Evolutionary conservation across 805 yeast species (phyloP).

Genomic region (Saccharomycopsis sp.): DNA sequence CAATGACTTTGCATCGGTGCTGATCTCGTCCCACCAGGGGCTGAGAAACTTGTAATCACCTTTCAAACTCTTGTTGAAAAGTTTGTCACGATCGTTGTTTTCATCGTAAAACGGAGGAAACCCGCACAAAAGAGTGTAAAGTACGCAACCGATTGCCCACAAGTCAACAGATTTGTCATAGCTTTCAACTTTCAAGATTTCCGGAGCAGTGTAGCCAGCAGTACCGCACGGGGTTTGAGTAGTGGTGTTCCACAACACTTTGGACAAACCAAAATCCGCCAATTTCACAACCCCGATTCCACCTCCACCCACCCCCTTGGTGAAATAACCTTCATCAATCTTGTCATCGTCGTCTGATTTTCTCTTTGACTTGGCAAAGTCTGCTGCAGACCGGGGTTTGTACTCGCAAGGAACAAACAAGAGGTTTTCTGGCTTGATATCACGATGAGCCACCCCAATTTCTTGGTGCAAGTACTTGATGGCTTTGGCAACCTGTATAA

Average conservation of each 20-base stretch:
- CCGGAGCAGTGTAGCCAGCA: constrained; percentile 70
- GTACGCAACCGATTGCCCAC: constrained; percentile 67
- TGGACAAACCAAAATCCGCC: constrained; percentile 66
- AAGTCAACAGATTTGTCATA: constrained; percentile 62
- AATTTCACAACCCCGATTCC: constrained; percentile 54
- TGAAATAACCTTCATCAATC: constrained; percentile 52
- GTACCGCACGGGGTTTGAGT: constrained; percentile 72
- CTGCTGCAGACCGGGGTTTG: constrained; percentile 23
- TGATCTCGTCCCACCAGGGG: constrained; percentile 89
- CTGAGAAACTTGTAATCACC: constrained; percentile 67
- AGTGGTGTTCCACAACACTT: constrained; percentile 39
- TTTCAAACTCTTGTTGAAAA: constrained; percentile 58
- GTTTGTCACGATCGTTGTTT: constrained; percentile 46
- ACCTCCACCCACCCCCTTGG: constrained; percentile 48
- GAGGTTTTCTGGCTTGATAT: constrained; percentile 74
- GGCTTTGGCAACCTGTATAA: constrained; percentile 61
- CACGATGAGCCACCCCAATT: constrained; percentile 67
- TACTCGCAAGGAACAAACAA: constrained; percentile 49
- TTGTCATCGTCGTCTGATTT: constrained; percentile 52
- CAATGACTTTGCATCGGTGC: constrained; percentile 59
- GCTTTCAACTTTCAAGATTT: constrained; percentile 49
- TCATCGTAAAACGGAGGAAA: constrained; percentile 70
- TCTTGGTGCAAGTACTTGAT: constrained; percentile 64
- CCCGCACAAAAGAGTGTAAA: constrained; percentile 61
- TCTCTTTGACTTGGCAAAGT: constrained; percentile 25